phyloP scores from a whole-genome alignment of 441 rosid genomes.

The Monsonia emarginata region DNA sequence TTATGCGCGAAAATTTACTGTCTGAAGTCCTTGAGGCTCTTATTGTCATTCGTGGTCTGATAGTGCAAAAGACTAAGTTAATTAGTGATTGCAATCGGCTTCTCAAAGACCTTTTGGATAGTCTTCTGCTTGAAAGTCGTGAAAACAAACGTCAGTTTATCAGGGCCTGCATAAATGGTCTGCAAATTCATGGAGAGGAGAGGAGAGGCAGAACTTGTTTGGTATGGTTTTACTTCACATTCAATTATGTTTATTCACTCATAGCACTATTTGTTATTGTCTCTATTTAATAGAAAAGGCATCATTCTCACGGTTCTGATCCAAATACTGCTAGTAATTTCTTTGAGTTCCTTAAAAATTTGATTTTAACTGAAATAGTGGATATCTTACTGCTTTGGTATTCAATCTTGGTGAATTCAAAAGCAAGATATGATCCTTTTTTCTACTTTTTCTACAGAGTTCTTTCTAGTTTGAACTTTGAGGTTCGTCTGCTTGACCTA shows the following conservation, averaged over 20 bases:
- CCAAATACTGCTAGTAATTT: not conserved
- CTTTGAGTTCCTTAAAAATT: not conserved
- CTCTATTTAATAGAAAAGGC: not conserved
- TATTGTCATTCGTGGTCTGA: conserved; percentile 88
- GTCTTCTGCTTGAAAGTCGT: conserved; percentile 96
- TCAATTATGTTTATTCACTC: not conserved
- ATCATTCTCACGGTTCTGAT: not conserved
- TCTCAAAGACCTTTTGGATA: conserved; percentile 87
- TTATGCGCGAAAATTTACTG: conserved; percentile 84
- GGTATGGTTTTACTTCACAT: conserved; percentile 40
- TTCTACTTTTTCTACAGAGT: not conserved
- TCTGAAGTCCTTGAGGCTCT: conserved; percentile 97
- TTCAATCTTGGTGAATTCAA: not conserved
- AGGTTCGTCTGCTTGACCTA: not conserved
- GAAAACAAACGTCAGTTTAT: conserved; percentile 94
- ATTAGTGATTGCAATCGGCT: conserved; percentile 94
- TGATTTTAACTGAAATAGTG: conserved; percentile 3
- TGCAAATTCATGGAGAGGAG: conserved; percentile 87
- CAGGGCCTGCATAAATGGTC: conserved; percentile 89
- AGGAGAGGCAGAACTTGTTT: conserved; percentile 79
- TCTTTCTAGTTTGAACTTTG: not conserved
- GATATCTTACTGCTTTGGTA: not conserved
- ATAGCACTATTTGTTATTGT: not conserved
- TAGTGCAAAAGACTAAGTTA: conserved; percentile 98
- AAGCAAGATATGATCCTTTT: not conserved